Percentiles rank a stretch among this genome's conserved stretches.
These are phyloP conservation scores for Cryphonectria carpinicola DNA, from an alignment of 2,329 filamentous ascomycete species.

Conservation along the genomic window DNA sequence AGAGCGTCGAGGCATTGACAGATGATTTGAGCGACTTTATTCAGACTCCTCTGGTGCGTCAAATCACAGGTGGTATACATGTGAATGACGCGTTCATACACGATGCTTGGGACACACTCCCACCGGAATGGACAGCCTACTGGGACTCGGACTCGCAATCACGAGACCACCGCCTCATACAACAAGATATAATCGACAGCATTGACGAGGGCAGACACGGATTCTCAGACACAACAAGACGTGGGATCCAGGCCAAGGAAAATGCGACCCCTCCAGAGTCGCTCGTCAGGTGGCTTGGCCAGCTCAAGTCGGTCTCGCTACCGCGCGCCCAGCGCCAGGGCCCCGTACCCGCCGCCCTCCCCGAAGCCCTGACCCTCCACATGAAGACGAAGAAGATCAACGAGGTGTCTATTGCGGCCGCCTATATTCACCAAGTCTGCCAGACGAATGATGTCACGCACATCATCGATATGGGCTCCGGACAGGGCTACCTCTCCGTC, in stretches of 20 bases:
- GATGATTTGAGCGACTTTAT: constrained; percentile 33
- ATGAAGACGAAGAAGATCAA: constrained; percentile 40
- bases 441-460: constrained; percentile 33
- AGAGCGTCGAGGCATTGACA: constrained; percentile 32
- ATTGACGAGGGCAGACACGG: constrained; percentile 31
- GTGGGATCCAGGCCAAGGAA: background rate
- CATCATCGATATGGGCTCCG: constrained; percentile 34
- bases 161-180: constrained; percentile 37
- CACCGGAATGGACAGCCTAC: constrained; percentile 38
- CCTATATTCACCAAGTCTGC: constrained; percentile 35
- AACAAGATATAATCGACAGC: constrained; percentile 38
- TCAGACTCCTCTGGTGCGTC: constrained; percentile 36
- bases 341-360: constrained; percentile 28
- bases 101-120: constrained; percentile 37
- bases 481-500: constrained; percentile 39
- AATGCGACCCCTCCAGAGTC: constrained; percentile 30
- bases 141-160: constrained; percentile 34
- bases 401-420: constrained; percentile 37
- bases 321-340: constrained; percentile 32
- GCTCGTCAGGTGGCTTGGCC: constrained; percentile 33
- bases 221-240: background rate
- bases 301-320: constrained; percentile 33
- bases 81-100: constrained; percentile 40
- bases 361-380: constrained; percentile 31
- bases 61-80: constrained; percentile 41